phyloP scores from a whole-genome alignment of 2,329 filamentous ascomycete genomes.

The Exophiala xenobiotica region DNA sequence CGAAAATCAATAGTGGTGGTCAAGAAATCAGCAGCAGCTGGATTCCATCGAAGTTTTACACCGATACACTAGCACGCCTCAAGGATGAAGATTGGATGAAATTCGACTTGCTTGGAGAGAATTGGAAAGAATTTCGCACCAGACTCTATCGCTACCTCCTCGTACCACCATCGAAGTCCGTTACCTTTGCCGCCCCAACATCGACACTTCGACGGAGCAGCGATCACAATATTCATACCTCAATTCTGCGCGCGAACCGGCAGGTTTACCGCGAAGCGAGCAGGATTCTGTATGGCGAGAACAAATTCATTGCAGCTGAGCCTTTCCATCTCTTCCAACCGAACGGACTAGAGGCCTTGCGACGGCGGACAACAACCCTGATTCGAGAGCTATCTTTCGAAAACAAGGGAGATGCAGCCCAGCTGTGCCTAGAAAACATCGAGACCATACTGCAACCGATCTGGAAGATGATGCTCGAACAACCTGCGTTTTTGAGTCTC shows the following conservation, averaged over 20 bases:
- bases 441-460: conserved; percentile 7
- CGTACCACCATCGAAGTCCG: conserved; percentile 1
- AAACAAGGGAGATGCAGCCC: not conserved
- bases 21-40: not conserved
- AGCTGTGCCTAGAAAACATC: conserved; percentile 3
- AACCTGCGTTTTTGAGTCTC: conserved; percentile 15
- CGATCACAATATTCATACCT: conserved; percentile 7
- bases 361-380: conserved; percentile 10
- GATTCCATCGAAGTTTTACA: not conserved
- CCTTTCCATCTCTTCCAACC: conserved; percentile 17
- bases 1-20: not conserved
- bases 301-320: conserved; percentile 18
- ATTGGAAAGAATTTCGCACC: conserved; percentile 7
- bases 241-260: conserved; percentile 12
- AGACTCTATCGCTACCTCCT: conserved; percentile 17
- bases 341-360: conserved; percentile 11
- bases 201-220: not conserved
- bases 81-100: not conserved
- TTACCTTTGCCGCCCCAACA: conserved; percentile 6
- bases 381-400: conserved; percentile 15
- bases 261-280: conserved; percentile 19
- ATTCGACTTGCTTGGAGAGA: conserved; percentile 13
- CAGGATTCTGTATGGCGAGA: conserved; percentile 20
- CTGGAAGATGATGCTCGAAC: conserved; percentile 8
- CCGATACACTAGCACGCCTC: too few relatives aligned